phyloP scores from a whole-genome alignment of 2,329 filamentous ascomycete species.

The Juglanconis juglandina region DNA sequence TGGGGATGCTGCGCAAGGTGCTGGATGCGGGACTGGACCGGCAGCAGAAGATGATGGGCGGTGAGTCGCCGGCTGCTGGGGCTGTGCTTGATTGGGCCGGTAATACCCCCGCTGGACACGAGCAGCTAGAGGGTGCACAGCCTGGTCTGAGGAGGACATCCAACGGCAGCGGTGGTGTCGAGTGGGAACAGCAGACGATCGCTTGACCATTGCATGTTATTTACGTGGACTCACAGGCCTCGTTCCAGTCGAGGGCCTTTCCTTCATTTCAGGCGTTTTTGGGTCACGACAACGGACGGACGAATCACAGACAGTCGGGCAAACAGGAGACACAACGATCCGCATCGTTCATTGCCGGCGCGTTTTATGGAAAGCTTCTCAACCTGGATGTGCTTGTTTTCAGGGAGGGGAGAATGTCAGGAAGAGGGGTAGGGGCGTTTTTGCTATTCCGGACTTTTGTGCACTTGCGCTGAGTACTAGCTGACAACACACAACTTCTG shows the following conservation, averaged over 20 bases:
- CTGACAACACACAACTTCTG: background rate
- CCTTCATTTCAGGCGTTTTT: background rate
- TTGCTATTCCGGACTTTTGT: too few species aligned
- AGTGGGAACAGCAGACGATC: background rate
- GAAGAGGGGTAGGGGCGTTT: too few species aligned
- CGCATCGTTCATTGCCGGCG: too few species aligned
- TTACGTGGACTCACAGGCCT: background rate
- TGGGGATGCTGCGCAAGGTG: constrained; percentile 52
- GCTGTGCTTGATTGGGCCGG: background rate
- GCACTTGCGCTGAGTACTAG: too few species aligned
- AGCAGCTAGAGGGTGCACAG: background rate
- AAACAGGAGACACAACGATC: too few species aligned
- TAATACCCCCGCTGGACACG: background rate
- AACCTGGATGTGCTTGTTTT: too few species aligned
- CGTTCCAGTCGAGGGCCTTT: background rate
- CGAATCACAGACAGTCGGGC: too few species aligned
- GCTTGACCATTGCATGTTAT: background rate
- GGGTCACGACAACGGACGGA: background rate
- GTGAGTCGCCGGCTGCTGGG: constrained; percentile 8
- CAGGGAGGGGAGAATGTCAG: too few species aligned
- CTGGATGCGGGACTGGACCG: constrained; percentile 50
- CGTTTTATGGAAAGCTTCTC: too few species aligned
- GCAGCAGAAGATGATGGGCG: constrained; percentile 28
- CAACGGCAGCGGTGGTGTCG: background rate
- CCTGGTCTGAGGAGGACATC: background rate